phyloP scores from a whole-genome alignment of 225 moss, liverwort and hornwort species.

The Neckera pumila region DNA sequence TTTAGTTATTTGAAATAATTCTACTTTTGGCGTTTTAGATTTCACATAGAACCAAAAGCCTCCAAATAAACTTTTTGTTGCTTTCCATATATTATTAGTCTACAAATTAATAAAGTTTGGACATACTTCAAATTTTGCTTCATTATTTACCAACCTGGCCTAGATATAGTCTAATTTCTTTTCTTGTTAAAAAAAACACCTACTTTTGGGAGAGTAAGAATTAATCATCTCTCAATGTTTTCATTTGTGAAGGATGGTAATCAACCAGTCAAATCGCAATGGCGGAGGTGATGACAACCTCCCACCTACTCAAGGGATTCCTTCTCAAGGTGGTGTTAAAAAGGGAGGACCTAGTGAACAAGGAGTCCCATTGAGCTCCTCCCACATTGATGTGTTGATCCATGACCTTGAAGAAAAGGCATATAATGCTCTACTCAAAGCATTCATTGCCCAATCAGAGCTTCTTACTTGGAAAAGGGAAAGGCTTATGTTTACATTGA shows the following conservation, averaged over 20 bases:
- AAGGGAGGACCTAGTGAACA: slow-evolving; percentile 35
- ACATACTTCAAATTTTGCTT: neutral
- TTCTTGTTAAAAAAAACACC: neutral
- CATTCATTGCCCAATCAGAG: slow-evolving; percentile 56
- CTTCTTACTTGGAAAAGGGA: slow-evolving; percentile 37
- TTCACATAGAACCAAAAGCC: neutral
- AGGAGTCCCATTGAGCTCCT: slow-evolving; percentile 23
- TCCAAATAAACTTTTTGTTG: neutral
- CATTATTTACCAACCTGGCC: accelerated
- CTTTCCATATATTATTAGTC: neutral
- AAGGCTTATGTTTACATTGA: slow-evolving; percentile 40
- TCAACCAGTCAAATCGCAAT: neutral
- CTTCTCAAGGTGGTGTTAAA: neutral
- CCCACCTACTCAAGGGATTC: slow-evolving; percentile 19
- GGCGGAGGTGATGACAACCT: slow-evolving; percentile 40
- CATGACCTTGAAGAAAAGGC: slow-evolving; percentile 46
- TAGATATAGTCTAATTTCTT: accelerated
- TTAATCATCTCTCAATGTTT: too few species aligned
- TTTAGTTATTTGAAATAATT: too few species aligned
- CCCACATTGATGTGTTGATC: slow-evolving; percentile 27
- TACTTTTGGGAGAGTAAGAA: neutral
- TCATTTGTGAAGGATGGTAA: neutral
- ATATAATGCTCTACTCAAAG: slow-evolving; percentile 45
- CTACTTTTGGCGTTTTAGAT: accelerated
- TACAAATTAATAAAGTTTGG: neutral